phyloP scores from a whole-genome alignment of 805 yeast species.

The Priceomyces carsonii region DNA sequence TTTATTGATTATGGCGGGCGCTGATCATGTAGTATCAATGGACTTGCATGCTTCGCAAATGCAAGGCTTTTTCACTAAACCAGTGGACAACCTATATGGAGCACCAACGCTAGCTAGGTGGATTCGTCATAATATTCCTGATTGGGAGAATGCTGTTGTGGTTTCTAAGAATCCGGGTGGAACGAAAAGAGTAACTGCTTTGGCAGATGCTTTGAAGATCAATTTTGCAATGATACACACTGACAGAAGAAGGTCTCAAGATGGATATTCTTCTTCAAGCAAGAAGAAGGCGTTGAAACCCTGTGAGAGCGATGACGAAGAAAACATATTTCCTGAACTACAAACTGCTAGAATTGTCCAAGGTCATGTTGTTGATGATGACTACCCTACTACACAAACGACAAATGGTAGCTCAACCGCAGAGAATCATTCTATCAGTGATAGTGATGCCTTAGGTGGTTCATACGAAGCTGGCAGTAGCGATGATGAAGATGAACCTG shows the following conservation, averaged over 20 bases:
- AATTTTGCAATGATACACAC: conserved; percentile 99
- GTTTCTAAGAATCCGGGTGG: conserved; percentile 99
- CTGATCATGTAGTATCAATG: conserved; percentile 97
- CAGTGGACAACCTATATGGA: conserved; percentile 94
- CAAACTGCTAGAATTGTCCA: conserved; percentile 95
- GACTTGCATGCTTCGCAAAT: conserved; percentile 95
- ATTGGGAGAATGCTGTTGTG: conserved; percentile 86
- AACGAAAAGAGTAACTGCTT: conserved; percentile 93
- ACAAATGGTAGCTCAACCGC: conserved; percentile 7
- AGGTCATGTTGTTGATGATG: conserved; percentile 96
- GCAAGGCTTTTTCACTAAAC: conserved; percentile 98
- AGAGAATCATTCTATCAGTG: conserved; percentile 16
- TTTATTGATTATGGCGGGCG: conserved; percentile 95
- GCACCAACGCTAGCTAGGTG: conserved; percentile 96
- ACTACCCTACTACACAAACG: conserved; percentile 38
- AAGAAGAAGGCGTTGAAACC: conserved; percentile 48
- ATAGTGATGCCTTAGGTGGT: conserved; percentile 71
- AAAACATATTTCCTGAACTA: conserved; percentile 72
- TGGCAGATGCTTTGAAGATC: conserved; percentile 94
- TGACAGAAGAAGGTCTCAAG: conserved; percentile 89
- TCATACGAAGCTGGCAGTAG: conserved; percentile 71
- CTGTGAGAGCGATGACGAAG: conserved; percentile 59
- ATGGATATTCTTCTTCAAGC: conserved; percentile 41
- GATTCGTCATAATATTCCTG: conserved; percentile 88
- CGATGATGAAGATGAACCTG: conserved; percentile 84